Evolutionary conservation across 768 basidiomycete genomes (phyloP).

Genomic region (Rhodosporidiobolus odoratus): DNA sequence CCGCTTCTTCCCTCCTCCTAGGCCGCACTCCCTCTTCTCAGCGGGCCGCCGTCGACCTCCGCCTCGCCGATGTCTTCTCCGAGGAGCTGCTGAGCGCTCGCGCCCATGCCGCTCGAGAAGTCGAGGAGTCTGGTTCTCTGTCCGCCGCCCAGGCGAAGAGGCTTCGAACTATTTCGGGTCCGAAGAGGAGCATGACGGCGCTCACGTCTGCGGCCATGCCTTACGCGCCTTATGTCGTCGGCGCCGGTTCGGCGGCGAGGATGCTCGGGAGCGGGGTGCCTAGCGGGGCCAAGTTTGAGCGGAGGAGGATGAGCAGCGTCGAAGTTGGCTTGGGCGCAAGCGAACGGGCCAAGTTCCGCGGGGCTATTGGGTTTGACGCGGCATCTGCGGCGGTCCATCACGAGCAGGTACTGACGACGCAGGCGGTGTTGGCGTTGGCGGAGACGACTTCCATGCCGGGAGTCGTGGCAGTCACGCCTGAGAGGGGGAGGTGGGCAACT

Average conservation of each 20-base stretch:
- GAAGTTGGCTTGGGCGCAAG: constrained; percentile 6
- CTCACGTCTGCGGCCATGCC: background rate
- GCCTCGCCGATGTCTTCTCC: constrained; percentile 74
- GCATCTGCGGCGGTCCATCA: background rate
- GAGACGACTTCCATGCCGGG: background rate
- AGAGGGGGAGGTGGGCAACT: constrained; percentile 16
- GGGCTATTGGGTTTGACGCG: constrained; percentile 14
- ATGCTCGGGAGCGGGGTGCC: background rate
- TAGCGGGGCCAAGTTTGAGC: background rate
- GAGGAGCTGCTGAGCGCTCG: constrained; percentile 65
- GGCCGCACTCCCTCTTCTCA: constrained; percentile 61
- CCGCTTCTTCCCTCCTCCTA: constrained; percentile 43
- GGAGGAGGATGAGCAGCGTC: constrained; percentile 23
- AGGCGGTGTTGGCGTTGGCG: background rate
- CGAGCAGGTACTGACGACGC: background rate
- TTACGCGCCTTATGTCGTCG: constrained; percentile 3
- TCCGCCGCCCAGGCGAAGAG: background rate
- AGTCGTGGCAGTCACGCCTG: background rate
- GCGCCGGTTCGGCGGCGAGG: background rate
- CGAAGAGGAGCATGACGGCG: constrained; percentile 23
- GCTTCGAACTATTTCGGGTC: constrained; percentile 15
- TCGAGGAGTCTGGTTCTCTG: background rate
- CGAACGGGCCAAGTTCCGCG: constrained; percentile 13
- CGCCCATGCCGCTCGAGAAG: constrained; percentile 19
- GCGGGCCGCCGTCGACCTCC: constrained; percentile 68